These are phyloP conservation scores for Ensete ventricosum DNA, from an alignment of 176 grass and related monocot species.

Conservation along the genomic window DNA sequence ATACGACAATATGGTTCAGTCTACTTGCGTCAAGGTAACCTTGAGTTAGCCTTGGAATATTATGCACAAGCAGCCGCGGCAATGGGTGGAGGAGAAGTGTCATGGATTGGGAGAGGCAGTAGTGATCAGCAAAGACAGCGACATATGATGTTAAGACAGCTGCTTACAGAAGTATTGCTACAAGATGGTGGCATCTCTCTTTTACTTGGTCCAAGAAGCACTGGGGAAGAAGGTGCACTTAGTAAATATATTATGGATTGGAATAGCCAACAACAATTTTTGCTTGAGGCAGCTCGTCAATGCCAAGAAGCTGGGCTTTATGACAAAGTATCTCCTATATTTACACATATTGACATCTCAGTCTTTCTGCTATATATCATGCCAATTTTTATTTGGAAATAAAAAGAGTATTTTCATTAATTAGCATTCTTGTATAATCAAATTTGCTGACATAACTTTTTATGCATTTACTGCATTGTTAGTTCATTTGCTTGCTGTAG, in stretches of 20 bases:
- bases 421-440: background rate
- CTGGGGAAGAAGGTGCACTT: constrained; percentile 81
- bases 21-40: constrained; percentile 68
- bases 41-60: constrained; percentile 83
- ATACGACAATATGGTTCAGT: constrained; percentile 84
- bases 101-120: constrained; percentile 53
- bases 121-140: constrained; percentile 70
- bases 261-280: constrained; percentile 64
- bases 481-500: background rate
- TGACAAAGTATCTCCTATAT: constrained; percentile 63
- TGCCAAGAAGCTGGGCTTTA: constrained; percentile 88
- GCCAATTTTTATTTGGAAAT: background rate
- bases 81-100: constrained; percentile 79
- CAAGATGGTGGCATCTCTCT: constrained; percentile 74
- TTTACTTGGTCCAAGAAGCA: constrained; percentile 82
- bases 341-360: background rate
- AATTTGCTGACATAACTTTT: background rate
- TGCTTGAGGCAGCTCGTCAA: constrained; percentile 74
- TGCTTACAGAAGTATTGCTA: constrained; percentile 84
- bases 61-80: constrained; percentile 84
- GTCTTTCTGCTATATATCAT: background rate
- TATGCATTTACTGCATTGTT: background rate
- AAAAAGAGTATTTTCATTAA: background rate
- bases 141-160: constrained; percentile 83
- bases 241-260: constrained; percentile 86